Percentiles rank a stretch among this genome's conserved stretches.
These are phyloP conservation scores for Neurospora africana DNA, from an alignment of 495 filamentous ascomycete species.

Conservation along the genomic window DNA sequence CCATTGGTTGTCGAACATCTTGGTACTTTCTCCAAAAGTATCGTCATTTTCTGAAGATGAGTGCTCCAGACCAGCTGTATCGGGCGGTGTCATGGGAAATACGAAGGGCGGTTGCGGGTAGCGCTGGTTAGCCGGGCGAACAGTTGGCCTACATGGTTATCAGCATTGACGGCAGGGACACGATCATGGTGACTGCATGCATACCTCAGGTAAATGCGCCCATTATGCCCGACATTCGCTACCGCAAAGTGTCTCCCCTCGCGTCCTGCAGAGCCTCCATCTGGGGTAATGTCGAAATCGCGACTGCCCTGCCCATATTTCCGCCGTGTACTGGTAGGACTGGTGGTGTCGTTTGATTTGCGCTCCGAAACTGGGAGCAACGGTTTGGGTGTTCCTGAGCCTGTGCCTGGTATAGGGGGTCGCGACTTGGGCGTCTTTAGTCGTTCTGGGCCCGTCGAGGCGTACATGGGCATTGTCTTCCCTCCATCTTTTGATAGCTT, in stretches of 20 bases:
- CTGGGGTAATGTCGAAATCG: conserved; percentile 39
- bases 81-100: conserved; percentile 47
- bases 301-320: conserved; percentile 24
- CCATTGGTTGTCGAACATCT: conserved; percentile 29
- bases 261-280: conserved; percentile 40
- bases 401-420: conserved; percentile 11
- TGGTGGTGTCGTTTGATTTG: conserved; percentile 26
- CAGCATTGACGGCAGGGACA: conserved; percentile 3
- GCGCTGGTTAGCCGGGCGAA: conserved; percentile 47
- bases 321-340: conserved; percentile 12
- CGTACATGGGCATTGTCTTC: conserved; percentile 3
- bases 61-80: conserved; percentile 43
- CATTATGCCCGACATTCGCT: conserved; percentile 87
- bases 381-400: conserved; percentile 20
- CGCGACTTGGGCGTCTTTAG: conserved; percentile 20
- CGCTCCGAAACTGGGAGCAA: conserved; percentile 35
- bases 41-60: conserved; percentile 26
- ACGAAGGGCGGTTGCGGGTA: conserved; percentile 49
- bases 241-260: conserved; percentile 80
- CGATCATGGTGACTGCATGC: conserved; percentile 15
- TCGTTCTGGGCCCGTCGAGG: conserved; percentile 5
- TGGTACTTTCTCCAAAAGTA: conserved; percentile 23
- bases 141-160: conserved; percentile 39
- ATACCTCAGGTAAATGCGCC: conserved; percentile 89
- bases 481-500: conserved; percentile 11